These are phyloP conservation scores for Gynostemma pentaphyllum DNA, from an alignment of 306 rosid species.

Conservation along the genomic window DNA sequence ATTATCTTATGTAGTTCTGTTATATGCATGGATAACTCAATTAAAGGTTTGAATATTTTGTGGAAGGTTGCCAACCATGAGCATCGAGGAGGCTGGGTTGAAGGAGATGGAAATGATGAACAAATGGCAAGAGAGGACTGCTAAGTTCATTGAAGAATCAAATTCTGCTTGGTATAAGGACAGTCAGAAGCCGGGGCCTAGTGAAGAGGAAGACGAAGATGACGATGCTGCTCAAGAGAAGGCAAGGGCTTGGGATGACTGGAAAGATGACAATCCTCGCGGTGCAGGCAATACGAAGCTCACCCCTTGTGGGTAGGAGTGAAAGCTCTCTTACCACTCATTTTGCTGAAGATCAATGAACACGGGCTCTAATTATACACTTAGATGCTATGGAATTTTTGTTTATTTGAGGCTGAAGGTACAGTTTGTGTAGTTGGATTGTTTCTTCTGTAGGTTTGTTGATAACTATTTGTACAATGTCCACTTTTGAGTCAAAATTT, in stretches of 20 bases:
- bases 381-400: constrained; percentile 20
- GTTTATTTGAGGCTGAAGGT: not conserved
- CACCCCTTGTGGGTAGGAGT: constrained; percentile 71
- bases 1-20: not conserved
- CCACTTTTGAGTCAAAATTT: not conserved
- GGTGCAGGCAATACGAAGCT: constrained; percentile 95
- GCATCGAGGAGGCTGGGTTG: constrained; percentile 98
- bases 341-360: not conserved
- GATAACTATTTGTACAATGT: not conserved
- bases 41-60: constrained; percentile 6
- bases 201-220: constrained; percentile 37
- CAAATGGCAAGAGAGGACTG: constrained; percentile 83
- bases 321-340: not conserved
- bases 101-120: constrained; percentile 95
- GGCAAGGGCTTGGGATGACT: constrained; percentile 93
- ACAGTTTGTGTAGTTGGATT: not conserved
- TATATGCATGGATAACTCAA: not conserved
- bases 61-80: constrained; percentile 92
- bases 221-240: constrained; percentile 81
- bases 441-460: constrained; percentile 3
- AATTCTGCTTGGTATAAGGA: constrained; percentile 84
- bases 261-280: constrained; percentile 97
- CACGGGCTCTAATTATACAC: constrained; percentile 13
- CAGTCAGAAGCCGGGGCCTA: constrained; percentile 30
- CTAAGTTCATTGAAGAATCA: constrained; percentile 69